These are phyloP conservation scores for Cystobasidium pallidum DNA, from an alignment of 1,284 basidiomycete genomes.

Conservation along the genomic window DNA sequence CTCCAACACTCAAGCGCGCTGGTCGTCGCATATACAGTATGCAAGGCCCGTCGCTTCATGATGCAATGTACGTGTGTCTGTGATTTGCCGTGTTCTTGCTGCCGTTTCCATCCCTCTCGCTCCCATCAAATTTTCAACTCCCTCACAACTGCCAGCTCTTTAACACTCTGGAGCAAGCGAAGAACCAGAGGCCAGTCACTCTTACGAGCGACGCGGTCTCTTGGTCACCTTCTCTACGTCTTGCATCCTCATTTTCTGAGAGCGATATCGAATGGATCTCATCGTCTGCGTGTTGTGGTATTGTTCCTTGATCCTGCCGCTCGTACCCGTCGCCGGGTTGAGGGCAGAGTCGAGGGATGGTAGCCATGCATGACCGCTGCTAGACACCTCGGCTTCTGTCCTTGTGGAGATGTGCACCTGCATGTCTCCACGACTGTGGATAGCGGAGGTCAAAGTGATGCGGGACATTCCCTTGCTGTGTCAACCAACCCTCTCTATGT, in stretches of 20 bases:
- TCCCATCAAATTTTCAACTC: slow-evolving; percentile 2
- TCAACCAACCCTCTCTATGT: too few species aligned
- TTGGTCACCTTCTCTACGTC: slow-evolving; percentile 8
- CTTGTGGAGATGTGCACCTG: not conserved
- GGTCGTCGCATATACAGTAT: too few species aligned
- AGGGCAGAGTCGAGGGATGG: not conserved
- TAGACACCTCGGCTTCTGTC: slow-evolving; percentile 38
- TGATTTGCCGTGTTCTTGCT: not conserved
- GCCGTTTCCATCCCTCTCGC: not conserved
- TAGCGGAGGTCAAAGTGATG: slow-evolving; percentile 38
- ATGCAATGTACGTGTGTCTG: not conserved
- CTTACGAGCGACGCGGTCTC: not conserved
- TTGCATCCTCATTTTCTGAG: slow-evolving; percentile 43
- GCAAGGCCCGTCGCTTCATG: too few species aligned
- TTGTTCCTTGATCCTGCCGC: not conserved
- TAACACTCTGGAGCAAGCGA: slow-evolving; percentile 43
- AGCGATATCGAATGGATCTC: slow-evolving; percentile 13
- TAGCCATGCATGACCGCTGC: slow-evolving; percentile 1
- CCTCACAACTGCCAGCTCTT: slow-evolving; percentile 1
- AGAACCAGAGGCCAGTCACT: not conserved
- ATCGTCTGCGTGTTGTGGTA: slow-evolving; percentile 16
- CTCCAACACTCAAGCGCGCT: too few species aligned
- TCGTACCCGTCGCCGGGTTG: slow-evolving; percentile 4
- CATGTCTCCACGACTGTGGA: not conserved
- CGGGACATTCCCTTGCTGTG: slow-evolving; percentile 41